phyloP scores from a whole-genome alignment of 306 rosid species.

The Nissolia schottii region DNA sequence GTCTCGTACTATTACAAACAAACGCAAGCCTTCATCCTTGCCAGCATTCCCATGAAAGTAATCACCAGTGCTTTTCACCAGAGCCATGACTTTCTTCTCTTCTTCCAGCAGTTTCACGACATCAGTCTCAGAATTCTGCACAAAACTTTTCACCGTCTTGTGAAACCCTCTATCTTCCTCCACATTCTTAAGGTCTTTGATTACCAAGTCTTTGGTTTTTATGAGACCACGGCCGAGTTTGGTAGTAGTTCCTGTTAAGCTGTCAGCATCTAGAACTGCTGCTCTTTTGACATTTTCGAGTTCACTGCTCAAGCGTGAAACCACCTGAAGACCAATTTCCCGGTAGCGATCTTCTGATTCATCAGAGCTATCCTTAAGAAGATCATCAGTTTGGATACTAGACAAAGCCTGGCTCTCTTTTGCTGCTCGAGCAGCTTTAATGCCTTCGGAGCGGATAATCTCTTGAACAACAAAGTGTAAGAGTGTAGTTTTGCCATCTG shows the following conservation, averaged over 20 bases:
- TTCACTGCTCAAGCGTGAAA: conserved; percentile 69
- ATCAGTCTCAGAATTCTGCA: conserved; percentile 64
- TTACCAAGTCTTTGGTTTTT: conserved; percentile 48
- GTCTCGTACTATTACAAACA: conserved; percentile 77
- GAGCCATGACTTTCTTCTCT: conserved; percentile 70
- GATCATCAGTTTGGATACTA: conserved; percentile 50
- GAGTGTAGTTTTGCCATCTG: conserved; percentile 95
- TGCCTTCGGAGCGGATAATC: conserved; percentile 91
- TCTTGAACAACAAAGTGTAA: conserved; percentile 92
- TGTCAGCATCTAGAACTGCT: conserved; percentile 70
- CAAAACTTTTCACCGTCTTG: conserved; percentile 47
- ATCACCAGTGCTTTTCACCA: conserved; percentile 92
- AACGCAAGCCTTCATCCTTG: conserved; percentile 75
- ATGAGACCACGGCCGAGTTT: conserved; percentile 57
- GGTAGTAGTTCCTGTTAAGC: conserved; percentile 67
- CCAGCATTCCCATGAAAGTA: conserved; percentile 86
- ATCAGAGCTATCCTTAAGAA: conserved; percentile 29
- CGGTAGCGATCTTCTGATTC: conserved; percentile 62
- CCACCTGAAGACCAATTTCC: conserved; percentile 69
- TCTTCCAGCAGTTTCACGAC: conserved; percentile 58
- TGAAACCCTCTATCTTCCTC: conserved; percentile 53
- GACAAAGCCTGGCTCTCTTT: conserved; percentile 53
- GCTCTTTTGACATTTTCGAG: conserved; percentile 83
- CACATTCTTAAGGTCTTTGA: conserved; percentile 39
- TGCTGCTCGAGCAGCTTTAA: conserved; percentile 57